A percentile compares a stretch with the other conserved stretches of the same genome.
Conservation (phyloP, 768 basidiomycete species). For the Sistotremastrum niveocremeum region DNA sequence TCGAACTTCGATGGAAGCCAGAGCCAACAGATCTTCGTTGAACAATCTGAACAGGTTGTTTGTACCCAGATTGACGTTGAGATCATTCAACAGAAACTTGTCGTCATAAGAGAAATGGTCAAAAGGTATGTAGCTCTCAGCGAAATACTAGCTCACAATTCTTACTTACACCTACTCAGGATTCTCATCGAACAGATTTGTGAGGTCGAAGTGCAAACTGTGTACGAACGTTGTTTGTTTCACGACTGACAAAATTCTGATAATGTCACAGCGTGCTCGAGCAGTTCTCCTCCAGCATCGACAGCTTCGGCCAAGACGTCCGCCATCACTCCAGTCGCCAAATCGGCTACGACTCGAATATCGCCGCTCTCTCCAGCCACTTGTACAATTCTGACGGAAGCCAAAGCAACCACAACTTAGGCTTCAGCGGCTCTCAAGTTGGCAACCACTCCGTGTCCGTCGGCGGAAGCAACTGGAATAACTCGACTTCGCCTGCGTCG, state of each 20-base stretch:
- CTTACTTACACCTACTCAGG: constrained; percentile 17
- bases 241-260: too few species aligned
- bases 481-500: constrained; percentile 7
- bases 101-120: constrained; percentile 32
- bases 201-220: constrained; percentile 33
- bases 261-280: constrained; percentile 21
- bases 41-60: constrained; percentile 23
- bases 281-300: constrained; percentile 28
- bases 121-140: constrained; percentile 24
- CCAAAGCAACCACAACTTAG: constrained; percentile 21
- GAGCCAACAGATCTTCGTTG: constrained; percentile 21
- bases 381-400: constrained; percentile 19
- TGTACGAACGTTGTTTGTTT: not conserved
- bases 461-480: constrained; percentile 28
- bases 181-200: constrained; percentile 34
- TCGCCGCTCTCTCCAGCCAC: constrained; percentile 18
- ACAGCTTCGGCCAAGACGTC: constrained; percentile 28
- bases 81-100: constrained; percentile 33
- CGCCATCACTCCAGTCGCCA: constrained; percentile 24
- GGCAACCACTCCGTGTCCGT: constrained; percentile 25
- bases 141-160: not conserved
- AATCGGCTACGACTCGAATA: constrained; percentile 26
- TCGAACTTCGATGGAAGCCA: constrained; percentile 29
- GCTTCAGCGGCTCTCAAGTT: constrained; percentile 26
- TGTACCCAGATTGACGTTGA: constrained; percentile 22